Conservation (phyloP, 2,329 filamentous ascomycete genomes). For the Piedraia hortae region DNA sequence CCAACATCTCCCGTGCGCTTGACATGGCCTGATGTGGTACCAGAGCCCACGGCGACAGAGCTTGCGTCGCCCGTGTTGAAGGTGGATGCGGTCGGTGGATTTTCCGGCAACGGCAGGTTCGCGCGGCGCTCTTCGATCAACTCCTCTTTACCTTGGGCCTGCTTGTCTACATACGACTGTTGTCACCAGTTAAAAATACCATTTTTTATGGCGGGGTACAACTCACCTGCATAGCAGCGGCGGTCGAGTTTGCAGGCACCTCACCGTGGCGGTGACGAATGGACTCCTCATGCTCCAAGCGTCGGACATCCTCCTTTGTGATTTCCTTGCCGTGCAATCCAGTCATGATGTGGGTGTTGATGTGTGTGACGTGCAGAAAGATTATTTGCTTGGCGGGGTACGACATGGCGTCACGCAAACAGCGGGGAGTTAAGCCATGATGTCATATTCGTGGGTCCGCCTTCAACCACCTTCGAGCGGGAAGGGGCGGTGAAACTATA, state of each 20-base stretch:
- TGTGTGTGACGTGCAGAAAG: too few species aligned
- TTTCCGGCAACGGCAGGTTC: slow-evolving; percentile 54
- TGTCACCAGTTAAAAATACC: neutral
- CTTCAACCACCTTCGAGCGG: too few species aligned
- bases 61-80: slow-evolving; percentile 44
- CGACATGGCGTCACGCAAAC: too few species aligned
- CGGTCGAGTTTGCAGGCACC: slow-evolving; percentile 1
- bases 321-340: slow-evolving; percentile 1
- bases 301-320: slow-evolving; percentile 2
- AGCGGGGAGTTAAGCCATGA: too few species aligned
- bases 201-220: neutral
- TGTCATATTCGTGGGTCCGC: too few species aligned
- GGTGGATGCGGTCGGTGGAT: slow-evolving; percentile 50
- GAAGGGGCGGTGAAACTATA: too few species aligned
- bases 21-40: slow-evolving; percentile 16
- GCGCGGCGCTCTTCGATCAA: slow-evolving; percentile 39
- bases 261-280: slow-evolving; percentile 1
- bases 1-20: slow-evolving; percentile 22
- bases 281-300: slow-evolving; percentile 2
- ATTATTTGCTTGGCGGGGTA: too few species aligned
- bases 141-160: slow-evolving; percentile 25
- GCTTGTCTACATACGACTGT: slow-evolving; percentile 9
- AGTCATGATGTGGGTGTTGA: slow-evolving; percentile 2
- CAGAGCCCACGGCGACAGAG: slow-evolving; percentile 43
- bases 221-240: slow-evolving; percentile 1